These are phyloP conservation scores for Pisolithus microcarpus DNA, from an alignment of 768 basidiomycete species.

Conservation along the genomic window DNA sequence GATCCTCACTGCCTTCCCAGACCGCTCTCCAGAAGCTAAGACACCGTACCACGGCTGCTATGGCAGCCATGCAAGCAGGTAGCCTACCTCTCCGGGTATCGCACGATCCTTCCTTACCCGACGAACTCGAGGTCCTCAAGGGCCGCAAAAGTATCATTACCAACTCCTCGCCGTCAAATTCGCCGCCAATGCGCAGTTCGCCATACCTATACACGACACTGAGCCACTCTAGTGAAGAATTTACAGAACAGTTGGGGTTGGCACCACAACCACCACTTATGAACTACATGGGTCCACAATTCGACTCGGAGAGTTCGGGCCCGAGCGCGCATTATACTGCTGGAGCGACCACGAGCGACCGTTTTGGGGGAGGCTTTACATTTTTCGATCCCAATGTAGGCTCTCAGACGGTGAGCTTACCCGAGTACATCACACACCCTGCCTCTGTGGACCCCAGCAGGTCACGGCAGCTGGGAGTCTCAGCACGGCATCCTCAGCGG, in stretches of 20 bases:
- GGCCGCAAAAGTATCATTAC: conserved; percentile 32
- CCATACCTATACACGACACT: conserved; percentile 9
- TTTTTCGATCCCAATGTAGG: background rate
- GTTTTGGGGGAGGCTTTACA: background rate
- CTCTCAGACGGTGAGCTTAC: background rate
- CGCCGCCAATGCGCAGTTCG: conserved; percentile 19
- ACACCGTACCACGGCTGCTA: conserved; percentile 29
- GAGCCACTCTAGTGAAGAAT: conserved; percentile 6
- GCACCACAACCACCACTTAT: background rate
- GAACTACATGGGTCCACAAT: background rate
- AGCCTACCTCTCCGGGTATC: conserved; percentile 5
- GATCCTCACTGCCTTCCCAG: conserved; percentile 17
- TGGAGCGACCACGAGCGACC: background rate
- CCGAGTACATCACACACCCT: background rate
- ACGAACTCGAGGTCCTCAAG: conserved; percentile 34
- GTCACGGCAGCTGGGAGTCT: background rate
- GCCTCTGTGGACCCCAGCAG: background rate
- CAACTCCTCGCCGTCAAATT: conserved; percentile 20
- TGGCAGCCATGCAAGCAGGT: conserved; percentile 23
- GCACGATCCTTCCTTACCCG: conserved; percentile 14
- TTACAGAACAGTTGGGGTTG: background rate
- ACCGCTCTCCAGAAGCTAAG: conserved; percentile 32
- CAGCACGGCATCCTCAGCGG: background rate
- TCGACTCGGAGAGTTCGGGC: background rate
- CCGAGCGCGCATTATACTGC: background rate